Evolutionary conservation across 2,329 filamentous ascomycete species (phyloP).

Genomic region (Ophiobolus disseminans): DNA sequence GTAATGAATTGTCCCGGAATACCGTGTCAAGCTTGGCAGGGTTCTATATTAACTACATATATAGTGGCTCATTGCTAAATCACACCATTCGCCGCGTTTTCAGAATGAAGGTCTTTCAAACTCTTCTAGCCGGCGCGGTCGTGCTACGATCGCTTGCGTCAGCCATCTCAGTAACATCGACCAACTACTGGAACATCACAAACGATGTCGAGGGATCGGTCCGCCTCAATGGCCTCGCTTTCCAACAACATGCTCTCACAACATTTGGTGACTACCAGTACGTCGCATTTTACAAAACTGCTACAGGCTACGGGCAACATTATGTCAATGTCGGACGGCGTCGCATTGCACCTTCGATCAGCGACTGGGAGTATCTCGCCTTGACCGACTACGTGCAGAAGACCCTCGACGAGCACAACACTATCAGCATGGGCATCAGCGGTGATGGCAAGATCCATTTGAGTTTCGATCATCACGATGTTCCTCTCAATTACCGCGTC

Average conservation of each 20-base stretch:
- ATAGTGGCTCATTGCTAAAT: neutral
- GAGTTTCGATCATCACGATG: slow-evolving; percentile 60
- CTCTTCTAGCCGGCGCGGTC: slow-evolving; percentile 13
- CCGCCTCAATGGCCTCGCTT: slow-evolving; percentile 57
- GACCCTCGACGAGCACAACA: slow-evolving; percentile 61
- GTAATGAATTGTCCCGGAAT: slow-evolving; percentile 5
- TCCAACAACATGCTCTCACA: slow-evolving; percentile 58
- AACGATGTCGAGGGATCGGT: slow-evolving; percentile 46
- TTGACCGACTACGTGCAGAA: slow-evolving; percentile 60
- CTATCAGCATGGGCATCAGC: slow-evolving; percentile 60
- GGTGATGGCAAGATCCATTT: slow-evolving; percentile 62
- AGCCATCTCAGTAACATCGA: slow-evolving; percentile 36
- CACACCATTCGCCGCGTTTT: neutral
- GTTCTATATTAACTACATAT: slow-evolving; percentile 2
- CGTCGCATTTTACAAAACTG: slow-evolving; percentile 54
- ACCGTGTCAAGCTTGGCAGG: neutral
- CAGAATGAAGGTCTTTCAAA: slow-evolving; percentile 26
- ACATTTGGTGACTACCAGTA: slow-evolving; percentile 60
- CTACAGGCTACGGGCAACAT: slow-evolving; percentile 41
- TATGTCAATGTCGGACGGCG: slow-evolving; percentile 57
- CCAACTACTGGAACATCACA: slow-evolving; percentile 38
- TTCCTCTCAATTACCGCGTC: slow-evolving; percentile 45
- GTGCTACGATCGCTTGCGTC: slow-evolving; percentile 19
- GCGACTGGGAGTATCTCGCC: slow-evolving; percentile 55
- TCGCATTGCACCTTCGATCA: slow-evolving; percentile 46